Evolutionary conservation across 805 yeast genomes (phyloP).

Genomic region (Yamadazyma sp.): DNA sequence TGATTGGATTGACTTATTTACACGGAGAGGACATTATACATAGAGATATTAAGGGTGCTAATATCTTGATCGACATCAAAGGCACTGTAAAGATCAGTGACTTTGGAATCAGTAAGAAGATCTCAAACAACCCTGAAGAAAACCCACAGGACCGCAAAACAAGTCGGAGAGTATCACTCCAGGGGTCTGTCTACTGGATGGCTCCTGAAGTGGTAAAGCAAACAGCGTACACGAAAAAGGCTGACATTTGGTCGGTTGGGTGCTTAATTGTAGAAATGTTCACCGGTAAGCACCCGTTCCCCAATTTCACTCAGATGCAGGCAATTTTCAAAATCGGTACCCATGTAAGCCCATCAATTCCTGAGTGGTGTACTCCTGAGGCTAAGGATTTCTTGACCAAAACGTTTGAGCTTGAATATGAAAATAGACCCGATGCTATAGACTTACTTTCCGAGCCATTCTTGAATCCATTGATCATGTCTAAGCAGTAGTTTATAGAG

Average conservation of each 20-base stretch:
- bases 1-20: constrained; percentile 70
- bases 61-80: constrained; percentile 74
- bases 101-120: constrained; percentile 70
- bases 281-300: constrained; percentile 95
- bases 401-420: constrained; percentile 75
- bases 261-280: constrained; percentile 93
- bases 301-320: constrained; percentile 93
- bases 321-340: constrained; percentile 95
- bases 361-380: constrained; percentile 65
- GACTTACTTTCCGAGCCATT: constrained; percentile 69
- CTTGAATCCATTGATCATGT: constrained; percentile 47
- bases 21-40: constrained; percentile 78
- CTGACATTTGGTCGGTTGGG: constrained; percentile 97
- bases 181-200: constrained; percentile 98
- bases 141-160: constrained; percentile 26
- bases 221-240: constrained; percentile 84
- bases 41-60: constrained; percentile 88
- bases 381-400: constrained; percentile 64
- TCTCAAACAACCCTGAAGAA: constrained; percentile 16
- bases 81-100: constrained; percentile 84
- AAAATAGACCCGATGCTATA: constrained; percentile 70
- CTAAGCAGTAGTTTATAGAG: constrained; percentile 36
- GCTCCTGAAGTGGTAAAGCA: constrained; percentile 98
- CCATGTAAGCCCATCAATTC: constrained; percentile 75
- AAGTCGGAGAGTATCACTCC: constrained; percentile 73